These are phyloP conservation scores for Papilionanthe hybrid DNA, from an alignment of 116 monocot genomes.

Conservation along the genomic window DNA sequence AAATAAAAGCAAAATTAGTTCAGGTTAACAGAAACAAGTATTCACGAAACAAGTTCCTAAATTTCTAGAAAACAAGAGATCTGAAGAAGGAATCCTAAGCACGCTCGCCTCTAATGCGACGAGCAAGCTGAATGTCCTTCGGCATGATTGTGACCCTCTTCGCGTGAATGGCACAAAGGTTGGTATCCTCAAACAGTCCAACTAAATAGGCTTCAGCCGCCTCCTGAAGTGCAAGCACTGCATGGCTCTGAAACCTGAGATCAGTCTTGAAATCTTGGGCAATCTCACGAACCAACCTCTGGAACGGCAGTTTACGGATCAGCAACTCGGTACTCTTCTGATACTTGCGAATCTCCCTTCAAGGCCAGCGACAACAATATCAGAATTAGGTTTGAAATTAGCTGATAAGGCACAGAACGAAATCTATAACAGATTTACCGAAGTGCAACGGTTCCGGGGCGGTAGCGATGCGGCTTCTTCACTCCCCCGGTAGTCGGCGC, in stretches of 20 bases:
- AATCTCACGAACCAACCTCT: slow-evolving; percentile 44
- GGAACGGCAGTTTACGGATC: slow-evolving; percentile 45
- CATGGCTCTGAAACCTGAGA: slow-evolving; percentile 44
- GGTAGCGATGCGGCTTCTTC: slow-evolving; percentile 19
- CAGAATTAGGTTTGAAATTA: neutral
- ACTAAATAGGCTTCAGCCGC: slow-evolving; percentile 41
- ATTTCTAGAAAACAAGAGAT: neutral
- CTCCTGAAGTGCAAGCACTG: slow-evolving; percentile 42
- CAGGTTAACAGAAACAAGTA: neutral
- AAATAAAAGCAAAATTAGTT: neutral
- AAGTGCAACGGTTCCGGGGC: slow-evolving; percentile 19
- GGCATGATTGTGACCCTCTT: slow-evolving; percentile 54
- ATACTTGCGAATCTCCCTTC: slow-evolving; percentile 36
- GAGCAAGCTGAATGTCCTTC: slow-evolving; percentile 43
- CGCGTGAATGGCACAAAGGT: slow-evolving; percentile 46
- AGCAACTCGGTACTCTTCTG: slow-evolving; percentile 48
- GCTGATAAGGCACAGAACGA: neutral
- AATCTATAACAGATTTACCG: neutral
- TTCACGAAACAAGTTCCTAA: neutral
- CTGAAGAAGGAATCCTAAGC: slow-evolving; percentile 1
- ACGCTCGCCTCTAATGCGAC: slow-evolving; percentile 38
- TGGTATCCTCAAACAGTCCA: slow-evolving; percentile 42
- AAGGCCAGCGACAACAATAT: too few species aligned
- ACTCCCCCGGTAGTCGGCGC: slow-evolving; percentile 20
- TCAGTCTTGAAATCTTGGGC: slow-evolving; percentile 55